These are phyloP conservation scores for Arthroderma sp. DNA, from an alignment of 2,329 filamentous ascomycete species.

Conservation along the genomic window DNA sequence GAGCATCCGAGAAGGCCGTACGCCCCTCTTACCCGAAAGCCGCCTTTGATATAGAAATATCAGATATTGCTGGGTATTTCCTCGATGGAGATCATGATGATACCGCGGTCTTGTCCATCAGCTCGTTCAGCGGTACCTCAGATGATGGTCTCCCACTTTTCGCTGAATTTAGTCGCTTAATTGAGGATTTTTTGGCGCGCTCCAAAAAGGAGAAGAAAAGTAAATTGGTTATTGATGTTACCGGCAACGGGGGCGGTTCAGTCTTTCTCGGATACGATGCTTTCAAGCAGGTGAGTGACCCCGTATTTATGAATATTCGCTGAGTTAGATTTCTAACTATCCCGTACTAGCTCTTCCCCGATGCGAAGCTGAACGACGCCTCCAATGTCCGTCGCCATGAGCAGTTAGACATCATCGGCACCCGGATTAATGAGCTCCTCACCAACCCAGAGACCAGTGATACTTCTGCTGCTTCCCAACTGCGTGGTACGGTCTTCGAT, in stretches of 20 bases:
- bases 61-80: conserved; percentile 33
- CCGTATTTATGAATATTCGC: neutral
- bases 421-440: conserved; percentile 14
- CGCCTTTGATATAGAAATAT: conserved; percentile 20
- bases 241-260: conserved; percentile 47
- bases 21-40: conserved; percentile 25
- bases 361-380: conserved; percentile 31
- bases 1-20: conserved; percentile 3
- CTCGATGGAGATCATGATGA: conserved; percentile 28
- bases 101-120: conserved; percentile 33
- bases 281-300: conserved; percentile 32
- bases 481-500: conserved; percentile 8
- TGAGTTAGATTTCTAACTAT: neutral
- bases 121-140: conserved; percentile 22
- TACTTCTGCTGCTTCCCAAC: conserved; percentile 4
- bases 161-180: conserved; percentile 23
- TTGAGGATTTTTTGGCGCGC: conserved; percentile 35
- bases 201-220: conserved; percentile 38
- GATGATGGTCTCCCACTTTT: conserved; percentile 2
- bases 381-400: conserved; percentile 36
- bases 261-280: conserved; percentile 35
- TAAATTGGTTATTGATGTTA: conserved; percentile 53
- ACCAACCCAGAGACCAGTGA: conserved; percentile 3
- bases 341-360: conserved; percentile 33
- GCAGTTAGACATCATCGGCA: conserved; percentile 24